These are phyloP conservation scores for Ogataea trehalophila DNA, from an alignment of 805 yeast genomes.

Conservation along the genomic window DNA sequence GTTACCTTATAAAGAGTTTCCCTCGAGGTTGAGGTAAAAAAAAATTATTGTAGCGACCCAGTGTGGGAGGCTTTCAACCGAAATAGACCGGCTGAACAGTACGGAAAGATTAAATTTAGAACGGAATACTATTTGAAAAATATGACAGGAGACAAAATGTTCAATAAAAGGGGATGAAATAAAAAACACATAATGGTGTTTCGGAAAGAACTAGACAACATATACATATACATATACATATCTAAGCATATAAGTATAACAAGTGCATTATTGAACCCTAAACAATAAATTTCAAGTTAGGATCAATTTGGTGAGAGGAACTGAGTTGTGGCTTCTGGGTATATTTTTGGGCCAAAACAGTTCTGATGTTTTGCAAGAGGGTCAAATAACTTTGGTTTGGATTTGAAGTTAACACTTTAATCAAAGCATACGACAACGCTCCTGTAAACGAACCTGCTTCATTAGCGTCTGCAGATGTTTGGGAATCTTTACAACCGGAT, in stretches of 20 bases:
- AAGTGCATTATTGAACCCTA: conserved; percentile 7
- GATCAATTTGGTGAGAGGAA: conserved; percentile 76
- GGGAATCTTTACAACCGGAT: conserved; percentile 80
- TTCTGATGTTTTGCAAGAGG: conserved; percentile 66
- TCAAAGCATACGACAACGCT: conserved; percentile 80
- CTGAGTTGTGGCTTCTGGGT: conserved; percentile 81
- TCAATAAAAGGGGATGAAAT: too few species aligned
- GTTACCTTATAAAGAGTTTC: too few species aligned
- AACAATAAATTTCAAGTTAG: conserved; percentile 36
- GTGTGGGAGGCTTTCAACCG: too few species aligned
- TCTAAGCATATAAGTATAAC: background rate
- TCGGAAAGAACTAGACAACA: too few species aligned
- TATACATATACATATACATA: background rate
- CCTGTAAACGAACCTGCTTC: conserved; percentile 73
- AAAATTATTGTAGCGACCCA: too few species aligned
- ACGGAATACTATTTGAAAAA: too few species aligned
- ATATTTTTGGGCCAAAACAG: conserved; percentile 56
- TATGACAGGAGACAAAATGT: too few species aligned
- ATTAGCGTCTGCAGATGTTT: conserved; percentile 77
- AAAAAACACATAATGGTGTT: background rate
- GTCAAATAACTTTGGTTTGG: conserved; percentile 67
- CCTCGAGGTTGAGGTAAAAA: too few species aligned
- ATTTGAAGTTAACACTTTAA: conserved; percentile 53
- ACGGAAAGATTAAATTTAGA: too few species aligned
- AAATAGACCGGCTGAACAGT: too few species aligned